phyloP scores from a whole-genome alignment of 345 rosid genomes.

The Salix caprea region DNA sequence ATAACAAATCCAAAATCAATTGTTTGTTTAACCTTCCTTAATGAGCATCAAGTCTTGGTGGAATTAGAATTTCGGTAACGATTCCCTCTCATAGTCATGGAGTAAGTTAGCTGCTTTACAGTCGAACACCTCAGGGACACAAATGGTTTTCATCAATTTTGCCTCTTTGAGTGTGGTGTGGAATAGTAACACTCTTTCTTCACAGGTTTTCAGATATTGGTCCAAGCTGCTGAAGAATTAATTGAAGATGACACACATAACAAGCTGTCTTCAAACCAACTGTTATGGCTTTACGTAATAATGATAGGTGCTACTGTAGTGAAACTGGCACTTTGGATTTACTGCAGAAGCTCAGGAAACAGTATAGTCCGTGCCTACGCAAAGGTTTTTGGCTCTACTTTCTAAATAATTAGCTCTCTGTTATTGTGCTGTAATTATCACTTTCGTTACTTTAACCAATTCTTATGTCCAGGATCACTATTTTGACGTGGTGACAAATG shows the following conservation, averaged over 20 bases:
- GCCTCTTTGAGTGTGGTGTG: not conserved
- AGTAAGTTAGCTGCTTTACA: not conserved
- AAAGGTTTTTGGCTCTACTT: constrained; percentile 39
- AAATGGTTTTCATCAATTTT: not conserved
- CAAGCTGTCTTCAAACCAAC: constrained; percentile 45
- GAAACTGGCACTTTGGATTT: constrained; percentile 79
- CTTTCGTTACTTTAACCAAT: not conserved
- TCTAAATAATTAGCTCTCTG: not conserved
- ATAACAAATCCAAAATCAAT: not conserved
- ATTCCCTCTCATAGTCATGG: not conserved
- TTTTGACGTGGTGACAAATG: constrained; percentile 82
- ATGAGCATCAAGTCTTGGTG: not conserved
- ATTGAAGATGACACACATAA: constrained; percentile 38
- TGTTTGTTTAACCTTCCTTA: not conserved
- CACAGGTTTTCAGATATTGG: constrained; percentile 76
- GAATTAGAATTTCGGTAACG: not conserved
- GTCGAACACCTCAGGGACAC: not conserved
- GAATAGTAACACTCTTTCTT: not conserved
- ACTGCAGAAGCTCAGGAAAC: constrained; percentile 71
- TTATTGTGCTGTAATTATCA: not conserved
- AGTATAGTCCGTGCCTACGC: constrained; percentile 91
- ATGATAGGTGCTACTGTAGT: constrained; percentile 76
- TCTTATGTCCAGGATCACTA: constrained; percentile 66
- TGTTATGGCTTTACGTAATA: constrained; percentile 67
- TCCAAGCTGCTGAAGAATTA: constrained; percentile 65